Evolutionary conservation across 371 early-diverging fungal species (phyloP).

Genomic region (Mortierella sp.): DNA sequence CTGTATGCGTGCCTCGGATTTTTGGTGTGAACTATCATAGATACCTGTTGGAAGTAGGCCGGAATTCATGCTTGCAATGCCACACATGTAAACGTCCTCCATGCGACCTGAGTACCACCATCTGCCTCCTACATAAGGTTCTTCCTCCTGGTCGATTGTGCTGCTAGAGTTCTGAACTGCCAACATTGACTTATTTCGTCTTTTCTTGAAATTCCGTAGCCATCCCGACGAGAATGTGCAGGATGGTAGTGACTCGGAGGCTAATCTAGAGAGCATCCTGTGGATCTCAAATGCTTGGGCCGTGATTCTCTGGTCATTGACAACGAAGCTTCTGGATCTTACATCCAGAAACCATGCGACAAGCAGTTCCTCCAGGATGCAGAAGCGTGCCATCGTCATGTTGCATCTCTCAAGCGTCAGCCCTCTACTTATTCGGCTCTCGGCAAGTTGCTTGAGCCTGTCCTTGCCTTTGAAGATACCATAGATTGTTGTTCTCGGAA

Average conservation of each 20-base stretch:
- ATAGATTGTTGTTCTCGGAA: not conserved
- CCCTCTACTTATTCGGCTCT: too few species aligned
- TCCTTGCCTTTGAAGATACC: conserved; percentile 5
- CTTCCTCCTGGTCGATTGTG: not conserved
- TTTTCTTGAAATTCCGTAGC: conserved; percentile 5
- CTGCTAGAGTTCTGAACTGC: not conserved
- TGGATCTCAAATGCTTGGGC: conserved; percentile 9
- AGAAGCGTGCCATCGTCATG: not conserved
- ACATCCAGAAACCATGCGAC: not conserved
- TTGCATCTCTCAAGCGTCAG: not conserved
- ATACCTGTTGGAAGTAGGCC: not conserved
- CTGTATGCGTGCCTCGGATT: not conserved
- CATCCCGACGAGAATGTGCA: conserved; percentile 9
- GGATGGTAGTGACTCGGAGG: not conserved
- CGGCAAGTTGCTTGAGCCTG: not conserved
- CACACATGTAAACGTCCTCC: conserved; percentile 8
- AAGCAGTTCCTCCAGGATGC: conserved; percentile 10
- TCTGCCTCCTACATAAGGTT: too few species aligned
- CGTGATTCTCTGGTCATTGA: conserved; percentile 1
- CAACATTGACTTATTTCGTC: not conserved
- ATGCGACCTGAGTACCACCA: not conserved
- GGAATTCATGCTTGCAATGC: conserved; percentile 2
- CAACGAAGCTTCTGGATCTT: not conserved
- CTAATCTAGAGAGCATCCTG: conserved; percentile 3
- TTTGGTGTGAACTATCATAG: not conserved